Evolutionary conservation across 495 filamentous ascomycete genomes (phyloP).

Genomic region (Aspergillus avenaceus): DNA sequence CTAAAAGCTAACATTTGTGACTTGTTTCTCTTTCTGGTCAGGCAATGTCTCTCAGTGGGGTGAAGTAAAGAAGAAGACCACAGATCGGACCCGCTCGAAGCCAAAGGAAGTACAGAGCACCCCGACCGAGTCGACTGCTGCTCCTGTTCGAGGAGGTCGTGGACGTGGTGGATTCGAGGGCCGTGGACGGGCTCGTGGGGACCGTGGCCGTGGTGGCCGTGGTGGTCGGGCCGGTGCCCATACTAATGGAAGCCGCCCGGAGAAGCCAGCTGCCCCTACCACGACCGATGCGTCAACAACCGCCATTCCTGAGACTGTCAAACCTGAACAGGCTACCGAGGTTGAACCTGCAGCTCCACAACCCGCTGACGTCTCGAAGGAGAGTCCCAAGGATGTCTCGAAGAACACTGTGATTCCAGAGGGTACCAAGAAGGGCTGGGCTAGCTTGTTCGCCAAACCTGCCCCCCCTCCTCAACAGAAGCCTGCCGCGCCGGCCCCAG

Average conservation of each 20-base stretch:
- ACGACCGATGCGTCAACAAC: slow-evolving; percentile 32
- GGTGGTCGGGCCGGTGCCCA: slow-evolving; percentile 61
- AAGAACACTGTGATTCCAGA: slow-evolving; percentile 44
- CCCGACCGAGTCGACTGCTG: slow-evolving; percentile 38
- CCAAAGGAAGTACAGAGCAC: slow-evolving; percentile 64
- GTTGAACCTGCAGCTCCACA: slow-evolving; percentile 27
- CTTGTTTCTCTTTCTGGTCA: slow-evolving; percentile 35
- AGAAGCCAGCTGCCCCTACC: slow-evolving; percentile 40
- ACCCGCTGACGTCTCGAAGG: slow-evolving; percentile 28
- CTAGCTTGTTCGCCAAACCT: slow-evolving; percentile 56
- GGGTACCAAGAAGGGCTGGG: slow-evolving; percentile 58
- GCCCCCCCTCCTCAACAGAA: slow-evolving; percentile 36
- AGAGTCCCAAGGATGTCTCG: slow-evolving; percentile 11
- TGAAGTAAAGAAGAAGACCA: slow-evolving; percentile 89
- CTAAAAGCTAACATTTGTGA: slow-evolving; percentile 5
- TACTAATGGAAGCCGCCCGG: slow-evolving; percentile 48
- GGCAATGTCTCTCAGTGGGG: slow-evolving; percentile 91
- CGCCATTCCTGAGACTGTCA: slow-evolving; percentile 34
- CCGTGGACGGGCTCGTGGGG: slow-evolving; percentile 66
- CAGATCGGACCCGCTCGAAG: slow-evolving; percentile 80
- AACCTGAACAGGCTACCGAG: slow-evolving; percentile 22
- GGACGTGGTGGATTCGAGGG: slow-evolving; percentile 63
- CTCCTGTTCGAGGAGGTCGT: slow-evolving; percentile 59
- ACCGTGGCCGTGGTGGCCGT: slow-evolving; percentile 71
- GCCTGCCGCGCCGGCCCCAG: slow-evolving; percentile 28